A percentile compares a stretch with the other conserved stretches of the same genome.
phyloP scores from a whole-genome alignment of 2,329 filamentous ascomycete genomes.

The Aspergillus luchuensis region DNA sequence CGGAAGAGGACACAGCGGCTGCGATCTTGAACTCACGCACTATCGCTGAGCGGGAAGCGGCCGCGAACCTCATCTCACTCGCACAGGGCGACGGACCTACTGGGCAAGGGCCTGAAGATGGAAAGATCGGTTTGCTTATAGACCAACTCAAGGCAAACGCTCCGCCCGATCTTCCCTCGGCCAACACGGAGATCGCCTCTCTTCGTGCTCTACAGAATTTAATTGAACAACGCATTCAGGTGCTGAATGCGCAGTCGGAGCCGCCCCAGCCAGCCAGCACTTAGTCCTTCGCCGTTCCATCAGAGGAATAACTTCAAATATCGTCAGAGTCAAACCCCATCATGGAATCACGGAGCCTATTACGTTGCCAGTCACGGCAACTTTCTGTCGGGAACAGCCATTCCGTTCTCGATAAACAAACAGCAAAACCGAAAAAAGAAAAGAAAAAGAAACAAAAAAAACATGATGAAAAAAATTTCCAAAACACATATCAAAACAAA shows the following conservation, averaged over 20 bases:
- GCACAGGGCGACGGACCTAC: conserved; percentile 21
- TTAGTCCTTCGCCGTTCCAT: background rate
- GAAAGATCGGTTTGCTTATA: conserved; percentile 32
- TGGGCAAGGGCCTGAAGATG: conserved; percentile 15
- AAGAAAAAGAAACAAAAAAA: no score
- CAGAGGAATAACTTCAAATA: background rate
- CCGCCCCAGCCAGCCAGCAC: conserved; percentile 1
- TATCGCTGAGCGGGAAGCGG: conserved; percentile 35
- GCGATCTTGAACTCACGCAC: conserved; percentile 30
- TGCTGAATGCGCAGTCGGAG: conserved; percentile 19
- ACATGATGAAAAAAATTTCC: no score
- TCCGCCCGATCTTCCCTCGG: conserved; percentile 28
- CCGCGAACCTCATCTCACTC: conserved; percentile 36
- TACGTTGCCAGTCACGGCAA: background rate
- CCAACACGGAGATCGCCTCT: conserved; percentile 33
- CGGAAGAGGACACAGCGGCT: conserved; percentile 22
- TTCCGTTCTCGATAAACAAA: background rate
- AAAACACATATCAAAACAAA: no score
- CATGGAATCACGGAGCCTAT: background rate
- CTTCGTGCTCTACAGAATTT: conserved; percentile 34
- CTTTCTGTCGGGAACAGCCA: background rate
- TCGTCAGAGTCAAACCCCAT: background rate
- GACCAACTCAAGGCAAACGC: conserved; percentile 34
- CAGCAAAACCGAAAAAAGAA: no score
- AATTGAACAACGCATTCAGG: conserved; percentile 34